phyloP scores from a whole-genome alignment of 2,329 filamentous ascomycete genomes.

The Xylariaceae sp. region DNA sequence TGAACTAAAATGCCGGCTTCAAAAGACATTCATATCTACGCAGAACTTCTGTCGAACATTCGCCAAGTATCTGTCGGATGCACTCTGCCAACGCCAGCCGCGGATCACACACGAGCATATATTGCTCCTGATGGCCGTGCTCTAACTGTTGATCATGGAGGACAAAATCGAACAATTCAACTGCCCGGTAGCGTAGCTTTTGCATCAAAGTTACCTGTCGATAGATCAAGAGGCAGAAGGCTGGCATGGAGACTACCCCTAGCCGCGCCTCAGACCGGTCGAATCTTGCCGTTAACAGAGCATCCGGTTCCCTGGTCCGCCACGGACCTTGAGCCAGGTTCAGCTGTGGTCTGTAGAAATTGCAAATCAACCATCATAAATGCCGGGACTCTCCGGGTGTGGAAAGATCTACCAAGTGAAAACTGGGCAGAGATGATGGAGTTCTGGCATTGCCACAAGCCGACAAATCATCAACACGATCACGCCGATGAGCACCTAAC shows the following conservation, averaged over 20 bases:
- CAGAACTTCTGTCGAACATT: slow-evolving; percentile 61
- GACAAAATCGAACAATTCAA: slow-evolving; percentile 30
- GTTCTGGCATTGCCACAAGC: slow-evolving; percentile 99
- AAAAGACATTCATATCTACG: slow-evolving; percentile 45
- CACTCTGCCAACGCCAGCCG: slow-evolving; percentile 41
- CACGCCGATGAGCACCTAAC: slow-evolving; percentile 40
- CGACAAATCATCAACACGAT: slow-evolving; percentile 43
- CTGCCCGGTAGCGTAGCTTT: slow-evolving; percentile 41
- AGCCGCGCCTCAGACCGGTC: slow-evolving; percentile 4
- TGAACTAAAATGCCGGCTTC: slow-evolving; percentile 23
- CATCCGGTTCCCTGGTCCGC: slow-evolving; percentile 53
- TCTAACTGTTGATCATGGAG: slow-evolving; percentile 46
- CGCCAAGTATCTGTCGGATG: slow-evolving; percentile 57
- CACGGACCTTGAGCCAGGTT: slow-evolving; percentile 37
- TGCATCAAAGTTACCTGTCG: slow-evolving; percentile 36
- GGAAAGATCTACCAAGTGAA: slow-evolving; percentile 93
- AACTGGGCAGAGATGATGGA: slow-evolving; percentile 99
- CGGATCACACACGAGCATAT: slow-evolving; percentile 39
- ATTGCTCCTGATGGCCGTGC: slow-evolving; percentile 42
- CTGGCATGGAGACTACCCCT: slow-evolving; percentile 53
- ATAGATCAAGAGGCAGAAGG: slow-evolving; percentile 30
- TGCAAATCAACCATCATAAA: slow-evolving; percentile 38
- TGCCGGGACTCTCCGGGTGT: slow-evolving; percentile 44
- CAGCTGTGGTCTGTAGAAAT: slow-evolving; percentile 40
- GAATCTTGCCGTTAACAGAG: slow-evolving; percentile 27